Evolutionary conservation across 257 asterid species (phyloP).

Genomic region (Gentiana straminea): DNA sequence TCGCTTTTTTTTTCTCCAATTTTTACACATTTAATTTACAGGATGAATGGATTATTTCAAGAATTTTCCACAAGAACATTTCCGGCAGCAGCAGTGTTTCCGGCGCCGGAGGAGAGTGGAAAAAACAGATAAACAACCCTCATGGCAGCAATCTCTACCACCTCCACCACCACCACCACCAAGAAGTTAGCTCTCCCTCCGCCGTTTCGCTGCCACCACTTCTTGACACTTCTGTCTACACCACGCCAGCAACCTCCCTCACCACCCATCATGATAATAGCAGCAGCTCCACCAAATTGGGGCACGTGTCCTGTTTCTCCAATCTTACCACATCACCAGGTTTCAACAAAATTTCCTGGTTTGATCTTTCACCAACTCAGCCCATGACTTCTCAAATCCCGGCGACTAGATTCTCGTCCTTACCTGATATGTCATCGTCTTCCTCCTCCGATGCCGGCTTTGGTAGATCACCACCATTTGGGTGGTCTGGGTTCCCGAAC

Average conservation of each 20-base stretch:
- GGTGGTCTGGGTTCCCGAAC: constrained; percentile 39
- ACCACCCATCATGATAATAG: constrained; percentile 31
- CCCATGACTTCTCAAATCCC: constrained; percentile 10
- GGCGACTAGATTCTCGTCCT: background rate
- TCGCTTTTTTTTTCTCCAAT: background rate
- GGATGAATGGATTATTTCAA: constrained; percentile 96
- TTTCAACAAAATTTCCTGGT: constrained; percentile 32
- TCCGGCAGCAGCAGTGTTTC: constrained; percentile 12
- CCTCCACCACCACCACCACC: constrained; percentile 16
- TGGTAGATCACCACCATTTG: constrained; percentile 16
- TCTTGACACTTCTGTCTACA: constrained; percentile 37
- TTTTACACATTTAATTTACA: constrained; percentile 1
- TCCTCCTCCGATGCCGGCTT: constrained; percentile 5
- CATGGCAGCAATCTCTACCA: constrained; percentile 13
- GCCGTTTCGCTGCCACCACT: constrained; percentile 75
- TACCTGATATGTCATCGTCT: constrained; percentile 11
- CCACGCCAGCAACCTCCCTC: constrained; percentile 26
- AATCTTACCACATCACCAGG: constrained; percentile 22
- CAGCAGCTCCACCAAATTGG: constrained; percentile 25
- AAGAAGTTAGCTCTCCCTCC: constrained; percentile 59
- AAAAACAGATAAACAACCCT: constrained; percentile 8
- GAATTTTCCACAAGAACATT: constrained; percentile 70
- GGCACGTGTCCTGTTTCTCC: constrained; percentile 99
- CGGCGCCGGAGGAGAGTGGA: constrained; percentile 34
- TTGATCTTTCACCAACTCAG: constrained; percentile 18